Evolutionary conservation across 306 rosid species (phyloP), one percentile per base, ranked within the genome.

Genomic region (Malus asiatica): DNA sequence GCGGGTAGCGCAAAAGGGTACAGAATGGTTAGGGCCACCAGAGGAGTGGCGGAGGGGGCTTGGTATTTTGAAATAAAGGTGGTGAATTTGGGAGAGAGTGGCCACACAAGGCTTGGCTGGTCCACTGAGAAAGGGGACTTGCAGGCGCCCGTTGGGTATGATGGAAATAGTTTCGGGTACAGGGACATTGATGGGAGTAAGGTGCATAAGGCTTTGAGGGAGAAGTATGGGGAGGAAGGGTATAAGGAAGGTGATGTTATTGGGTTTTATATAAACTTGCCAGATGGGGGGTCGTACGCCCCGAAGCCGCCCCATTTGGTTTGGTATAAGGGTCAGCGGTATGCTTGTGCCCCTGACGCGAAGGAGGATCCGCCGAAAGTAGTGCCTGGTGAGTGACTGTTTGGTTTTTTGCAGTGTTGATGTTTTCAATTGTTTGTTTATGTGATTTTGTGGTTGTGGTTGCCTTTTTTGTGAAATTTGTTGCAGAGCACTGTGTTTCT

Each of bases 141-240:
- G 80, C 99, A 95, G 86, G 99, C 97, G 0, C 99, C 97, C 1
- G 97, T 95, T 64, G 99, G 97, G 57, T 95, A 92, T 38, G 97
- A 95, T 66, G 93, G 87, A 79, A 95, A 90, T 18, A 90, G 99
- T 44, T 92, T 88, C 16, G 97, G 96, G 58, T 95, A 92, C 53
- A 83, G 97, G 82, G 99, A 95, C 66, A 86, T 90, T 83, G 99
- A 95, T 88, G 99, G 97, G 75, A 92, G 93, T 80, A 95, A 92
- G 85, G 87, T 95, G 81, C 93, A 92, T 35, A 95, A 92, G 87
- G 99, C 99, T 13, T 78, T 87, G 90, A 90, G 97, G 72, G 97
- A 92, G 71, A 90, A 83, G 48, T 92, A 92, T 83, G 97, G 99
- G 0, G 97, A 88, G 45, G 97, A 90, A 78, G 97, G 97, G 72